Evolutionary conservation across 495 filamentous ascomycete species (phyloP).

Genomic region (Talaromyces borbonicus): DNA sequence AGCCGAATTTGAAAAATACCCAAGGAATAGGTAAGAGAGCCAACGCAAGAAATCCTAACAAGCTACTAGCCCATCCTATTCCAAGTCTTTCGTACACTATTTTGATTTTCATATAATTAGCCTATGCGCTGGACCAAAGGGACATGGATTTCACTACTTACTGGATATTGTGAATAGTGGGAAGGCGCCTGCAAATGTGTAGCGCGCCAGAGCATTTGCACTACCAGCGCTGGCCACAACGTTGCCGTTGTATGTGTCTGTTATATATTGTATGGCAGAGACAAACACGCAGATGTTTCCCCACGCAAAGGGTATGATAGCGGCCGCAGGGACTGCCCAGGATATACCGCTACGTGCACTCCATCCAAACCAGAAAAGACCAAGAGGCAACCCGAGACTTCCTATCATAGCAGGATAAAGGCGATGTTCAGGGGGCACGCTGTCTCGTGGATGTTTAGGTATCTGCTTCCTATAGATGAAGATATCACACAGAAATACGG

Average conservation of each 20-base stretch:
- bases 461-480: conserved; percentile 26
- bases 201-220: not conserved
- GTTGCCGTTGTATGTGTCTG: conserved; percentile 44
- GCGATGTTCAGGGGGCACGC: conserved; percentile 43
- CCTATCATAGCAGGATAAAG: conserved; percentile 51
- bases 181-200: not conserved
- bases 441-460: conserved; percentile 15
- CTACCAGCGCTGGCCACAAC: conserved; percentile 16
- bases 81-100: conserved; percentile 48
- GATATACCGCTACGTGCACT: conserved; percentile 23
- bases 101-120: not conserved
- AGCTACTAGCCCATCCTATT: conserved; percentile 46
- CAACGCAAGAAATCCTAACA: conserved; percentile 48
- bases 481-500: conserved; percentile 35
- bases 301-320: conserved; percentile 56
- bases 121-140: not conserved
- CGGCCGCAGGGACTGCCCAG: conserved; percentile 36
- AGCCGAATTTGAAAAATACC: conserved; percentile 12
- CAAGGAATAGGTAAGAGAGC: conserved; percentile 46
- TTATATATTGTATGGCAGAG: conserved; percentile 35
- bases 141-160: not conserved
- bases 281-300: conserved; percentile 54
- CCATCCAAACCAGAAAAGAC: conserved; percentile 42
- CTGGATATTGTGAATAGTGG: not conserved
- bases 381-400: conserved; percentile 42